These are phyloP conservation scores for Umbelopsis sp. DNA, from an alignment of 371 early-diverging fungal genomes.

Conservation along the genomic window DNA sequence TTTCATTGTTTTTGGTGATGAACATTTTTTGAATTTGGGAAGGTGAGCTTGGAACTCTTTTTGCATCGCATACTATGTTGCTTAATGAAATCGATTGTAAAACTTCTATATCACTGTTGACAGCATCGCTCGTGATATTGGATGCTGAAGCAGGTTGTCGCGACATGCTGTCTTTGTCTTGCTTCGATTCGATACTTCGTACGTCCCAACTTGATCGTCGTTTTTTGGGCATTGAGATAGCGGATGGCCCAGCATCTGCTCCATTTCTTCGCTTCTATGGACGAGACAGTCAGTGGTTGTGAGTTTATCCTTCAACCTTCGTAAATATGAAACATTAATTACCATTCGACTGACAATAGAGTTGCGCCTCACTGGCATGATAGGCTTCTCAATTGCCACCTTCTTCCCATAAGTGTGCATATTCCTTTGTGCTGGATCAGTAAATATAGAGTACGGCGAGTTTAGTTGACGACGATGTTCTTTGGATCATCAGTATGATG, in stretches of 20 bases:
- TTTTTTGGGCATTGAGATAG: neutral
- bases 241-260: neutral
- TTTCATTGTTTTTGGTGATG: neutral
- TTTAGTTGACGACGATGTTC: neutral
- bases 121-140: neutral
- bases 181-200: neutral
- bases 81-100: neutral
- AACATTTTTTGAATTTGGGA: neutral
- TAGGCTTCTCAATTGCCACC: neutral
- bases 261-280: conserved; percentile 1
- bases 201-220: conserved; percentile 6
- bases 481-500: too few relatives aligned
- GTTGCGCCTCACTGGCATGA: neutral
- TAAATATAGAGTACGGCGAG: neutral
- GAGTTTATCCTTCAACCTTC: too few relatives aligned
- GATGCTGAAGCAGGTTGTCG: too few relatives aligned
- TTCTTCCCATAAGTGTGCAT: neutral
- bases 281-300: too few relatives aligned
- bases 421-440: neutral
- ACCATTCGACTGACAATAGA: conserved; percentile 6
- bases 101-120: neutral
- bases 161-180: neutral
- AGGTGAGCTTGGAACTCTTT: neutral
- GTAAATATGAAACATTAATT: neutral
- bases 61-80: neutral